A percentile compares a stretch with the other conserved stretches of the same genome.
phyloP scores from a whole-genome alignment of 2,329 filamentous ascomycete genomes.

The Cordyceps militaris region DNA sequence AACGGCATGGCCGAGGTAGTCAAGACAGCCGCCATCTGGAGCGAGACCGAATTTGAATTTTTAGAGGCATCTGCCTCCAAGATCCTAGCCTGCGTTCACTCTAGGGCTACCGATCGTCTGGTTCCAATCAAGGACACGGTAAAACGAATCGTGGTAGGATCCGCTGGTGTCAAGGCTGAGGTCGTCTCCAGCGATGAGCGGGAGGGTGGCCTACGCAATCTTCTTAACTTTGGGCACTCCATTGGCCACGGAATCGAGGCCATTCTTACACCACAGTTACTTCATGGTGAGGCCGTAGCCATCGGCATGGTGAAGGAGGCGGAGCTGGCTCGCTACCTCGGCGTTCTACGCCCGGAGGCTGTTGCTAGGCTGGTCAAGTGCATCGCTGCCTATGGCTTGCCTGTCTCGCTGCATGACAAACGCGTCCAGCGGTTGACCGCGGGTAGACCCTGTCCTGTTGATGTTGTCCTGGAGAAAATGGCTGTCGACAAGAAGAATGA shows the following conservation, averaged over 20 bases:
- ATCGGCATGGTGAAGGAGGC: constrained; percentile 99
- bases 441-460: constrained; percentile 79
- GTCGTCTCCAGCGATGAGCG: constrained; percentile 93
- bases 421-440: constrained; percentile 75
- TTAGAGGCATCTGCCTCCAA: constrained; percentile 74
- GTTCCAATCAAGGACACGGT: constrained; percentile 62
- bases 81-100: constrained; percentile 50
- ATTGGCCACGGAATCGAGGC: constrained; percentile 97
- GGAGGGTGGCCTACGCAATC: constrained; percentile 86
- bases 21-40: constrained; percentile 96
- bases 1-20: constrained; percentile 99
- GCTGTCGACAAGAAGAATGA: constrained; percentile 98
- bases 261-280: constrained; percentile 86
- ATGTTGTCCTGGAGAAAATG: constrained; percentile 85
- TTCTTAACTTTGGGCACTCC: constrained; percentile 96
- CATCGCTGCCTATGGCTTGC: constrained; percentile 87
- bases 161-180: constrained; percentile 85
- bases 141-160: constrained; percentile 78
- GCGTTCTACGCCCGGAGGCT: constrained; percentile 75
- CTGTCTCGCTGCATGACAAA: constrained; percentile 77
- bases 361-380: constrained; percentile 88
- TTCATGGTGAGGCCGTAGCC: constrained; percentile 92
- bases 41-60: constrained; percentile 76
- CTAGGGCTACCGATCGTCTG: constrained; percentile 48
- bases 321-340: constrained; percentile 82